Percentiles rank a stretch among this genome's conserved stretches.
These are phyloP conservation scores for Rhazya stricta DNA, from an alignment of 257 asterid species.

Conservation along the genomic window DNA sequence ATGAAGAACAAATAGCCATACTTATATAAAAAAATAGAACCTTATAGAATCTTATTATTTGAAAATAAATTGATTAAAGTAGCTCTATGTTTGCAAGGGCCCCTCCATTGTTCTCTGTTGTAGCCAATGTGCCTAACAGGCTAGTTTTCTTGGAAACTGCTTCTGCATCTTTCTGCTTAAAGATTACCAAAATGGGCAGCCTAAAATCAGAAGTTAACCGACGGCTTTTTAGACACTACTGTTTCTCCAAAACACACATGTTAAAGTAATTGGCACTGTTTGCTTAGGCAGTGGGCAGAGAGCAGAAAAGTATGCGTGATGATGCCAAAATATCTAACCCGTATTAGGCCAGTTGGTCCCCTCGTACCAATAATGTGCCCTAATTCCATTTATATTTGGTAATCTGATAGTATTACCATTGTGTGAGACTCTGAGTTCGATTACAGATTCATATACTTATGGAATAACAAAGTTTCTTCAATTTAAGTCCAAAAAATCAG, in stretches of 20 bases:
- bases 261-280: neutral
- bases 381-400: neutral
- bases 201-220: neutral
- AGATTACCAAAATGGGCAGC: conserved; percentile 1
- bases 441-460: too few species aligned
- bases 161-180: neutral
- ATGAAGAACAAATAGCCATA: too few species aligned
- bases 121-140: neutral
- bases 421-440: too few species aligned
- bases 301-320: neutral
- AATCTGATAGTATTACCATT: neutral
- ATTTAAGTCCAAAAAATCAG: too few species aligned
- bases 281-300: neutral
- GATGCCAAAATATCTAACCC: neutral
- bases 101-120: neutral
- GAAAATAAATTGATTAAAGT: neutral
- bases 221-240: neutral
- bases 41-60: too few species aligned
- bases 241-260: neutral
- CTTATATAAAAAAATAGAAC: too few species aligned
- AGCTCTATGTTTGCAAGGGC: too few species aligned
- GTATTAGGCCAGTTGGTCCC: conserved; percentile 2
- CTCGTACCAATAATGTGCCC: neutral
- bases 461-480: too few species aligned
- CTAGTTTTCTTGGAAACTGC: too few species aligned